Evolutionary conservation across 306 rosid species (phyloP).

Genomic region (Prinsepia uniflora): DNA sequence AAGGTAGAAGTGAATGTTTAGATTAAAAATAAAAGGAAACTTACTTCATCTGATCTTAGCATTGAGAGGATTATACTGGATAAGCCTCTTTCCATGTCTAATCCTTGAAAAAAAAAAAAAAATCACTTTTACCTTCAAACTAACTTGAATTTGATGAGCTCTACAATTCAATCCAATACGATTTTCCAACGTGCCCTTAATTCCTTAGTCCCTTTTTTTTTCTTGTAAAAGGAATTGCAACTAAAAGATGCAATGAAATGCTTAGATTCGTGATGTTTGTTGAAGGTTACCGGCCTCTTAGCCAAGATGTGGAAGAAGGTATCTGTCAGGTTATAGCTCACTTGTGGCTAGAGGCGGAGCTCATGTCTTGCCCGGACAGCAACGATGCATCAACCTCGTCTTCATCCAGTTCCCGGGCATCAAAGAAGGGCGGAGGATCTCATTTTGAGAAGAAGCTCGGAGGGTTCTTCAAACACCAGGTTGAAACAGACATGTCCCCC

Average conservation of each 20-base stretch:
- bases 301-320: conserved; percentile 97
- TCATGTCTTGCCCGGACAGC: conserved; percentile 50
- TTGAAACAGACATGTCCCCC: conserved; percentile 90
- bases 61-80: no score
- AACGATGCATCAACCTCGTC: conserved; percentile 50
- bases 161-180: no score
- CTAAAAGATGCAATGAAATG: not conserved
- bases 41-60: no score
- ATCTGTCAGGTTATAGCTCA: conserved; percentile 97
- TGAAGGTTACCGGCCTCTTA: conserved; percentile 82
- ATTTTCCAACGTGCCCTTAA: no score
- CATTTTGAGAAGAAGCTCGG: conserved; percentile 82
- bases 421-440: conserved; percentile 50
- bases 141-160: no score
- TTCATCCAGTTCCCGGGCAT: conserved; percentile 40
- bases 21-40: no score
- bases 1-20: no score
- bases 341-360: conserved; percentile 87
- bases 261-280: not conserved
- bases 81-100: no score
- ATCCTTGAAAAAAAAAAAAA: no score
- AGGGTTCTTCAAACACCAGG: conserved; percentile 90
- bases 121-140: no score
- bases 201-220: not conserved
- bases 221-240: not conserved